Conservation (phyloP, 139 green algal species). For the Chlamydomonas asymmetrica region DNA sequence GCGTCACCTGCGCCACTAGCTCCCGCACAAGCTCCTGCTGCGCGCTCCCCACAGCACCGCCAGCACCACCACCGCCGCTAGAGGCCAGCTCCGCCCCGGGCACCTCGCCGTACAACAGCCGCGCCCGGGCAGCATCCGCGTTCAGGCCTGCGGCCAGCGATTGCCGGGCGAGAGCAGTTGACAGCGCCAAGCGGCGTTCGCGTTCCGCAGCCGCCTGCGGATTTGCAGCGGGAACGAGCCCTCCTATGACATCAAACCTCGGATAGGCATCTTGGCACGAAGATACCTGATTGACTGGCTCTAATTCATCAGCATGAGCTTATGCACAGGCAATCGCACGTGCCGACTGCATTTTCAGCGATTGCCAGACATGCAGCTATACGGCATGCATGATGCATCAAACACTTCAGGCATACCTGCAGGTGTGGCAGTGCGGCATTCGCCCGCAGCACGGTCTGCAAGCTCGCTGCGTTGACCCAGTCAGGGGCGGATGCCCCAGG, state of each 20-base stretch:
- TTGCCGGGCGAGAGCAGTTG: slow-evolving; percentile 24
- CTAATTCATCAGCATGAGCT: too few species aligned
- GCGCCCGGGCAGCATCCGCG: slow-evolving; percentile 2
- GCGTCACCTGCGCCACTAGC: slow-evolving; percentile 25
- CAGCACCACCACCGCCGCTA: background rate
- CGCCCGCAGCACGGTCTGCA: slow-evolving; percentile 15
- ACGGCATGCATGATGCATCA: too few species aligned
- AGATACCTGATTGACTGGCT: too few species aligned
- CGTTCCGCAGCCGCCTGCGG: slow-evolving; percentile 21
- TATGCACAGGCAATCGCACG: too few species aligned
- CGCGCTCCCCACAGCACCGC: slow-evolving; percentile 15
- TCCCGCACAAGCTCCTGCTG: slow-evolving; percentile 34
- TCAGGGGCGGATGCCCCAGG: too few species aligned
- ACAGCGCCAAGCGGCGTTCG: slow-evolving; percentile 28
- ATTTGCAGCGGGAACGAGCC: too few species aligned
- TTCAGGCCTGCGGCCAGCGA: slow-evolving; percentile 15
- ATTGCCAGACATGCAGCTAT: too few species aligned
- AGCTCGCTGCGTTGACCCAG: slow-evolving; percentile 29
- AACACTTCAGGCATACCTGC: slow-evolving; percentile 8
- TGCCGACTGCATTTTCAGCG: too few species aligned
- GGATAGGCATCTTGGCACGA: too few species aligned
- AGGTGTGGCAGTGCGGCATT: slow-evolving; percentile 18
- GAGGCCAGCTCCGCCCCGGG: too few species aligned
- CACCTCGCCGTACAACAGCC: background rate
- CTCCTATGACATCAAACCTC: too few species aligned